phyloP scores from a whole-genome alignment of 441 rosid genomes.

The Biscutella auriculata region DNA sequence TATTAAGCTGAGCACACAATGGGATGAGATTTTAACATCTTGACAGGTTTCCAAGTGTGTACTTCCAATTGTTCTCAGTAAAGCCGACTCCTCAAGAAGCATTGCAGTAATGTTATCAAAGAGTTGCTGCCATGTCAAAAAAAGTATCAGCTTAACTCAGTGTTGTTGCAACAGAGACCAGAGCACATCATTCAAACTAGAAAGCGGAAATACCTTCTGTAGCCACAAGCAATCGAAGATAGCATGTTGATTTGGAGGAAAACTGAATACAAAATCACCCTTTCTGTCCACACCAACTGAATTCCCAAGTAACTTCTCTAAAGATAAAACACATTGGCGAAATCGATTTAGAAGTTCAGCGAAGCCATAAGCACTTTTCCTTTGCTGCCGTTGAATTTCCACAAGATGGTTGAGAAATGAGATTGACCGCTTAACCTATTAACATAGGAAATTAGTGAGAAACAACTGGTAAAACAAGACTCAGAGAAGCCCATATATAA shows the following conservation, averaged over 20 bases:
- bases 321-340: slow-evolving; percentile 31
- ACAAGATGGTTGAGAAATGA: slow-evolving; percentile 85
- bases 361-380: slow-evolving; percentile 52
- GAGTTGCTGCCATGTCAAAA: slow-evolving; percentile 46
- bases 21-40: slow-evolving; percentile 38
- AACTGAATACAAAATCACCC: slow-evolving; percentile 27
- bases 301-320: slow-evolving; percentile 31
- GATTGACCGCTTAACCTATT: slow-evolving; percentile 56
- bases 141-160: slow-evolving; percentile 2
- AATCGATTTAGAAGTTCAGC: slow-evolving; percentile 40
- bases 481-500: not conserved
- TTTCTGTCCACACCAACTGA: slow-evolving; percentile 13
- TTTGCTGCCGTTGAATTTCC: slow-evolving; percentile 64
- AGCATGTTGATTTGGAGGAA: slow-evolving; percentile 41
- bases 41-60: slow-evolving; percentile 52
- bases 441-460: slow-evolving; percentile 13
- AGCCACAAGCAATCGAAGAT: slow-evolving; percentile 56
- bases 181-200: slow-evolving; percentile 5
- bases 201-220: slow-evolving; percentile 53
- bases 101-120: slow-evolving; percentile 51
- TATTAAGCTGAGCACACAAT: slow-evolving; percentile 35
- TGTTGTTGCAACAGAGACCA: slow-evolving; percentile 4
- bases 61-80: slow-evolving; percentile 52
- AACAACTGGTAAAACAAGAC: slow-evolving; percentile 2
- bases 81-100: slow-evolving; percentile 52